Percentiles rank a stretch among this genome's conserved stretches.
Conservation (phyloP, 768 basidiomycete species). For the Xanthoconium stramineum region DNA sequence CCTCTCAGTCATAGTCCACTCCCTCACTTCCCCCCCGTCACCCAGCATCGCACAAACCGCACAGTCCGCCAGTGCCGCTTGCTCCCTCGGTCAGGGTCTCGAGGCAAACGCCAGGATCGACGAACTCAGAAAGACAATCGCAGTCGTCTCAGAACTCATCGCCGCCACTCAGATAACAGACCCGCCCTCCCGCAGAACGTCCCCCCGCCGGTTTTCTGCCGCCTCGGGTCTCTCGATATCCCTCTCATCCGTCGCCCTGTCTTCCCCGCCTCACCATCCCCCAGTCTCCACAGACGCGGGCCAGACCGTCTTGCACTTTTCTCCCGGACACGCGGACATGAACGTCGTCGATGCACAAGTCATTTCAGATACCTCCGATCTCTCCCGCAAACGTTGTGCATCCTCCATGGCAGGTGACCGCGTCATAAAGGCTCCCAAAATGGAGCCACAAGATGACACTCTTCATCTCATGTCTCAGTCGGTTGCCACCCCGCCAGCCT, state of each 20-base stretch:
- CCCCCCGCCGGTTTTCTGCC: constrained; percentile 23
- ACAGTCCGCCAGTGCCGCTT: constrained; percentile 52
- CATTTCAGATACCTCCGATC: constrained; percentile 35
- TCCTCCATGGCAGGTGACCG: constrained; percentile 46
- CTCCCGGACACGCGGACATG: constrained; percentile 13
- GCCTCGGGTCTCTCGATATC: constrained; percentile 31
- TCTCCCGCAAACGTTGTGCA: constrained; percentile 50
- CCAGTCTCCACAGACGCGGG: constrained; percentile 22
- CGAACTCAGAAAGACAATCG: constrained; percentile 53
- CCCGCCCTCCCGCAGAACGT: constrained; percentile 31
- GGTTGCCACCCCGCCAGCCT: constrained; percentile 19
- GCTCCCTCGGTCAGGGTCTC: constrained; percentile 41
- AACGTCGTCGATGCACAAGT: constrained; percentile 21
- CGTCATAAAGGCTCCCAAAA: constrained; percentile 45
- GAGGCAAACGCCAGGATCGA: constrained; percentile 52
- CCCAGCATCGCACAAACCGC: constrained; percentile 61
- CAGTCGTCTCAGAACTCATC: constrained; percentile 53
- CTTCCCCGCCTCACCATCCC: constrained; percentile 22
- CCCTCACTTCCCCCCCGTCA: constrained; percentile 20
- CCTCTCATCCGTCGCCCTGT: constrained; percentile 36
- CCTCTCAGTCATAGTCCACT: neutral
- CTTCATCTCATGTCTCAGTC: constrained; percentile 26
- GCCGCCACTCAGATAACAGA: constrained; percentile 39
- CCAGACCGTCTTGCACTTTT: constrained; percentile 21
- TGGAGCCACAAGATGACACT: constrained; percentile 46